Conservation (phyloP, 352 stramenopile species). For the Phytophthora tentaculata region DNA sequence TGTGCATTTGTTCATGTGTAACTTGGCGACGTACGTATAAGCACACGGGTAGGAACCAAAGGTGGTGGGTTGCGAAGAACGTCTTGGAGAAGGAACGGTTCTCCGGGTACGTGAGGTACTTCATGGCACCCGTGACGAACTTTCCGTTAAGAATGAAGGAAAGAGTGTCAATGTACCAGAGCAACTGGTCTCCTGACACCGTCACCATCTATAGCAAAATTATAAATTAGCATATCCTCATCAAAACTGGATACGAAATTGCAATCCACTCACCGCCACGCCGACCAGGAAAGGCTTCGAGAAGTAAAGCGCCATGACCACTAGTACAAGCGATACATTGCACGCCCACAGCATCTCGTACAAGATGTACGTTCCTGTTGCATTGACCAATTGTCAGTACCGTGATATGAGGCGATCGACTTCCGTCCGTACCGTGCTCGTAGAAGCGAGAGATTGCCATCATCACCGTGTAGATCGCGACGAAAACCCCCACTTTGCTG, state of each 20-base stretch:
- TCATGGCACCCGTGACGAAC: conserved; percentile 90
- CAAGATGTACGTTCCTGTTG: conserved; percentile 68
- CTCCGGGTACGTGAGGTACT: conserved; percentile 89
- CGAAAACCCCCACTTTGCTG: conserved; percentile 60
- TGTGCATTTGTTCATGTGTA: not conserved
- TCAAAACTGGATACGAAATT: not conserved
- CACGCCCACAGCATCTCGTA: conserved; percentile 86
- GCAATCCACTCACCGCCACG: conserved; percentile 50
- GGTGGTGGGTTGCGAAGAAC: conserved; percentile 83
- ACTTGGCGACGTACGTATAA: conserved; percentile 57
- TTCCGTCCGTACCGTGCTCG: conserved; percentile 54
- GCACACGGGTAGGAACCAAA: conserved; percentile 87
- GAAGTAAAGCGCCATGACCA: conserved; percentile 69
- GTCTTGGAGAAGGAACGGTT: conserved; percentile 83
- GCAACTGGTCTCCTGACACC: conserved; percentile 93
- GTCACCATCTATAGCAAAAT: conserved; percentile 71
- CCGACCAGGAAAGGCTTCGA: conserved; percentile 87
- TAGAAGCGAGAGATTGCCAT: conserved; percentile 62
- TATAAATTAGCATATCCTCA: not conserved
- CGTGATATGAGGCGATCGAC: not conserved
- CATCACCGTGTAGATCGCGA: conserved; percentile 56
- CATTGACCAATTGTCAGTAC: conserved; percentile 4
- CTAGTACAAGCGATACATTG: conserved; percentile 77
- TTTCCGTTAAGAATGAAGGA: conserved; percentile 78
- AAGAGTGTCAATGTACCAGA: conserved; percentile 92